Conservation (phyloP, 768 basidiomycete species). For the Gloeostereum incarnatum region DNA sequence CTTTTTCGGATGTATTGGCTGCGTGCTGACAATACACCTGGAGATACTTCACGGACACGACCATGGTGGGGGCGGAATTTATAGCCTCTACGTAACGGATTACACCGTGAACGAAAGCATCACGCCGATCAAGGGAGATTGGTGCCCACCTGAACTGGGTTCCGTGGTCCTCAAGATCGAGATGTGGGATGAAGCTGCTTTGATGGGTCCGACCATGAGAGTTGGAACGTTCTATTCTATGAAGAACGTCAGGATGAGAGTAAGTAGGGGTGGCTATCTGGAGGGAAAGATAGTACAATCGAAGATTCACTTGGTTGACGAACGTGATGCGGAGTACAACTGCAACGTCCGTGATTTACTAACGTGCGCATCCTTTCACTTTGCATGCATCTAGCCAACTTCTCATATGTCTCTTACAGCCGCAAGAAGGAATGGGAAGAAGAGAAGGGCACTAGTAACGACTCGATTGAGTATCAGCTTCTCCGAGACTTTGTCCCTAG, state of each 20-base stretch:
- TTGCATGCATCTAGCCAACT: too few species aligned
- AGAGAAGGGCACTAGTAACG: too few species aligned
- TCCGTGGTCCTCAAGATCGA: conserved; percentile 42
- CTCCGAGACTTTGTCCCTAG: too few species aligned
- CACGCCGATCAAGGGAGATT: conserved; percentile 23
- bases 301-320: too few species aligned
- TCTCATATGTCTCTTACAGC: too few species aligned
- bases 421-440: too few species aligned
- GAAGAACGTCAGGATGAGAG: conserved; percentile 38
- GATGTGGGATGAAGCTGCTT: conserved; percentile 46
- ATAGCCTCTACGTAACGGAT: conserved; percentile 55
- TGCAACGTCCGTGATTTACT: too few species aligned
- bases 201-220: conserved; percentile 31
- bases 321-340: too few species aligned
- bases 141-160: conserved; percentile 37
- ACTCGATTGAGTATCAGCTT: too few species aligned
- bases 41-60: conserved; percentile 40
- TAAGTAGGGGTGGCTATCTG: conserved; percentile 25
- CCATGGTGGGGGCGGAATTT: conserved; percentile 24
- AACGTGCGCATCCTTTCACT: too few species aligned
- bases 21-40: not conserved
- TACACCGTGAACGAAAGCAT: conserved; percentile 38
- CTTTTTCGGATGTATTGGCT: not conserved
- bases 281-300: conserved; percentile 44
- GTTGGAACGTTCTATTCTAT: conserved; percentile 43